Conservation (phyloP, 208 protist species). For the Leishmania mexicana region DNA sequence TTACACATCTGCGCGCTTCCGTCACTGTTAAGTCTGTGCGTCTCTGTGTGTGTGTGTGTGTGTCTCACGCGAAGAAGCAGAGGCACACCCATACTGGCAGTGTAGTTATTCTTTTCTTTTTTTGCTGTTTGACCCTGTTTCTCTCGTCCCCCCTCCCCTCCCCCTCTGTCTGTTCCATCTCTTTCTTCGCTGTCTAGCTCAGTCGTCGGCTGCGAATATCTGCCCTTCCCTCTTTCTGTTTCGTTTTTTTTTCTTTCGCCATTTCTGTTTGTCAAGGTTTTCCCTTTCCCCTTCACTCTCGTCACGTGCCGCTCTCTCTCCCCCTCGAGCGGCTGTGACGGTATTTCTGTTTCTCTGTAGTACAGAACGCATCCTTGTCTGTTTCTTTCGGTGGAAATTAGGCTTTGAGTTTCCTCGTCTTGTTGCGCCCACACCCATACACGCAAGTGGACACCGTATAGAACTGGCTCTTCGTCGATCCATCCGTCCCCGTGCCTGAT, state of each 20-base stretch:
- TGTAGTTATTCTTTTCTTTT: background rate
- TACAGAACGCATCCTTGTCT: background rate
- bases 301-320: background rate
- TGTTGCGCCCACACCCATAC: background rate
- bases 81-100: background rate
- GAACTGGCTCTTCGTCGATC: background rate
- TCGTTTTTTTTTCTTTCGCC: background rate
- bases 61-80: background rate
- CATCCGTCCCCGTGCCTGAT: background rate
- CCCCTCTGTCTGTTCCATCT: background rate
- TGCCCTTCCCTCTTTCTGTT: background rate
- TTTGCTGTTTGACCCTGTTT: background rate
- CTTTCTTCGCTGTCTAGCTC: background rate
- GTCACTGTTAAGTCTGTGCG: background rate
- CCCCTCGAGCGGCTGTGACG: background rate
- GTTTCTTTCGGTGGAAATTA: background rate
- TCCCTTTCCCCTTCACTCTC: background rate
- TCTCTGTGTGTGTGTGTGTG: background rate
- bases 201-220: background rate
- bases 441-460: background rate
- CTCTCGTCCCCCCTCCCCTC: background rate
- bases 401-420: background rate
- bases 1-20: background rate
- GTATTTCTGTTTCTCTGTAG: background rate
- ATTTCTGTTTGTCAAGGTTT: background rate